Conservation (phyloP, 1,284 basidiomycete species). For the Stygiomarasmius scandens region DNA sequence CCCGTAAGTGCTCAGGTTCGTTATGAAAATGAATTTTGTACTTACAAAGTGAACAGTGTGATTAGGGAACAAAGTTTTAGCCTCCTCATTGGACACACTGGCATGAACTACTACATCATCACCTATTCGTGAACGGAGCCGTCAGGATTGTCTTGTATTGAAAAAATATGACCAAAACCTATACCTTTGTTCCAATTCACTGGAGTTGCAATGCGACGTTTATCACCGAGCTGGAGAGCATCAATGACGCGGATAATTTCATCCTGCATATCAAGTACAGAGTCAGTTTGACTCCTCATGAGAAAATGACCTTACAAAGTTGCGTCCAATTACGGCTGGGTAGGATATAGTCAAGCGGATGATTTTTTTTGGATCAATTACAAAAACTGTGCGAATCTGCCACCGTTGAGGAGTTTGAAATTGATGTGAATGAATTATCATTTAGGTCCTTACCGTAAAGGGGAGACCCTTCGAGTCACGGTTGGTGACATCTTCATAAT, state of each 20-base stretch:
- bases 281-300: too few relatives aligned
- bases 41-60: slow-evolving; percentile 41
- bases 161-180: slow-evolving; percentile 56
- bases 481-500: slow-evolving; percentile 94
- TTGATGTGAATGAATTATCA: too few relatives aligned
- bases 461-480: slow-evolving; percentile 89
- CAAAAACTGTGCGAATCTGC: slow-evolving; percentile 92
- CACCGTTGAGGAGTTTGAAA: too few relatives aligned
- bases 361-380: slow-evolving; percentile 91
- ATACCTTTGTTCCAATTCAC: slow-evolving; percentile 95
- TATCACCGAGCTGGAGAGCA: slow-evolving; percentile 93
- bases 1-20: not conserved
- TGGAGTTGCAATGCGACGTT: slow-evolving; percentile 81
- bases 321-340: slow-evolving; percentile 84
- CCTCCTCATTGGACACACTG: slow-evolving; percentile 85
- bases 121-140: slow-evolving; percentile 49
- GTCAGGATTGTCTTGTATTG: slow-evolving; percentile 91
- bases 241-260: slow-evolving; percentile 29
- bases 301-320: slow-evolving; percentile 46
- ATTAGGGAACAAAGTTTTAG: slow-evolving; percentile 84
- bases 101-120: slow-evolving; percentile 96
- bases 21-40: slow-evolving; percentile 29
- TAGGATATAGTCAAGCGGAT: slow-evolving; percentile 92
- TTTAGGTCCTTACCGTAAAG: slow-evolving; percentile 63
- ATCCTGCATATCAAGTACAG: slow-evolving; percentile 22